Conservation (phyloP, 176 grass and related monocot species). For the Pontederia paniculata region DNA sequence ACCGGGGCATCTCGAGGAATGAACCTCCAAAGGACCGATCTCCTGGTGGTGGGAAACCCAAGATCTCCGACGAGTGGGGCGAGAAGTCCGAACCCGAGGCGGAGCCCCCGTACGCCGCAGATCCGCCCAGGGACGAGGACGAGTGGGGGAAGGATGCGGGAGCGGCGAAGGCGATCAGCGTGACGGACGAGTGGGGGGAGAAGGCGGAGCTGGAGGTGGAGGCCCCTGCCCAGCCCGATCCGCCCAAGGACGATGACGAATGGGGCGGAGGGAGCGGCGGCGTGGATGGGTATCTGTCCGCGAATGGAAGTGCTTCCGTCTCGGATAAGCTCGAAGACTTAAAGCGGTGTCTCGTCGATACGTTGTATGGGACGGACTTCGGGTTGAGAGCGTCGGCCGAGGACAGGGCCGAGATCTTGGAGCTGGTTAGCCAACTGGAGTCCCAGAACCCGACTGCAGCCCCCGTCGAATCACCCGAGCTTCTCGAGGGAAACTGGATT, state of each 20-base stretch:
- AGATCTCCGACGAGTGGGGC: constrained; percentile 61
- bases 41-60: not conserved
- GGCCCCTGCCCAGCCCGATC: not conserved
- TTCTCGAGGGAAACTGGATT: constrained; percentile 91
- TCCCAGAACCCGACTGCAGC: constrained; percentile 47
- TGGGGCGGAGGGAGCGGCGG: constrained; percentile 33
- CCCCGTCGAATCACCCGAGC: constrained; percentile 42
- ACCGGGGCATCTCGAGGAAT: too few relatives aligned
- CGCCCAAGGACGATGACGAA: constrained; percentile 18
- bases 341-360: constrained; percentile 77
- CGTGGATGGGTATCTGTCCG: not conserved
- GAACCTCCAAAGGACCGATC: too few relatives aligned
- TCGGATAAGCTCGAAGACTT: constrained; percentile 40
- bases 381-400: constrained; percentile 64
- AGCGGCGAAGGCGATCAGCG: not conserved
- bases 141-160: constrained; percentile 25
- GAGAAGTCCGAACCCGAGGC: constrained; percentile 36
- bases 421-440: constrained; percentile 87
- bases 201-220: constrained; percentile 12
- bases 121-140: constrained; percentile 52
- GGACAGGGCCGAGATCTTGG: constrained; percentile 71
- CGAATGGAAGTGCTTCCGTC: constrained; percentile 5
- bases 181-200: constrained; percentile 22
- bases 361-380: constrained; percentile 59
- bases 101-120: constrained; percentile 35